Base-by-base conservation (phyloP, 2,329 filamentous ascomycete species). In the Colletotrichum melonis region DNA sequence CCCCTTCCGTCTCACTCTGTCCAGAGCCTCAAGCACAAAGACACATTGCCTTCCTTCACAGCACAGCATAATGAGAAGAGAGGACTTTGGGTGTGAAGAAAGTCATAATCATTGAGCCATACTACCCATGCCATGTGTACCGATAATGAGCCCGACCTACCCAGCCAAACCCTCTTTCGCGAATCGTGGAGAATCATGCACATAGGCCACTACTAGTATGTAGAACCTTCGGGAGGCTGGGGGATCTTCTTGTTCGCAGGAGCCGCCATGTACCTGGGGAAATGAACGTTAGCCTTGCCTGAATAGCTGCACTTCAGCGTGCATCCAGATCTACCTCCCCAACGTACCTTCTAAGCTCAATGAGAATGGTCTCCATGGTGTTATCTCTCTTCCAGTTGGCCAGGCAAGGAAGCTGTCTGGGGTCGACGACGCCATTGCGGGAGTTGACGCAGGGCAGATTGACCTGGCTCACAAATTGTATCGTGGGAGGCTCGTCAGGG, bases 361-460 rank as follows among this genome's bases (percentile, higher is more conserved):
- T 94, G 76, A 98, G 86, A 67, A 97, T 92, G 1, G 94, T 97
- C 87, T 98, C 96, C 94, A 98, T 97, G 42, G 95, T 97, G 81
- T 95, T 97, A 59, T 97, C 93, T 73, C 95, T 89, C 87, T 94
- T 97, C 97, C 97, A 99, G 82, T 94, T 92, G 68, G 92, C 90
- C 57, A 99, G 89, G 79, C 95, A 97, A 19, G 93, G 93, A 42
- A 99, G 88, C 80, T 95, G 94, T 73, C 89, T 88, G 22, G 94
- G 92, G 80, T 98, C 95, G 77, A 98, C 95, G 87, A 94, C 80
- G 80, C 97, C 97, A 76, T 93, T 93, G 77, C 87, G 90, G 75
- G 89, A 87, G 84, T 96, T 93, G 65, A 99, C 97, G 80, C 96
- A 97, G 30, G 97, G 97, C n/a, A 98, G 90, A 86, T 98, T 98